Base-by-base conservation (phyloP, 768 basidiomycete genomes). In the Fistulinella prunicolor region DNA sequence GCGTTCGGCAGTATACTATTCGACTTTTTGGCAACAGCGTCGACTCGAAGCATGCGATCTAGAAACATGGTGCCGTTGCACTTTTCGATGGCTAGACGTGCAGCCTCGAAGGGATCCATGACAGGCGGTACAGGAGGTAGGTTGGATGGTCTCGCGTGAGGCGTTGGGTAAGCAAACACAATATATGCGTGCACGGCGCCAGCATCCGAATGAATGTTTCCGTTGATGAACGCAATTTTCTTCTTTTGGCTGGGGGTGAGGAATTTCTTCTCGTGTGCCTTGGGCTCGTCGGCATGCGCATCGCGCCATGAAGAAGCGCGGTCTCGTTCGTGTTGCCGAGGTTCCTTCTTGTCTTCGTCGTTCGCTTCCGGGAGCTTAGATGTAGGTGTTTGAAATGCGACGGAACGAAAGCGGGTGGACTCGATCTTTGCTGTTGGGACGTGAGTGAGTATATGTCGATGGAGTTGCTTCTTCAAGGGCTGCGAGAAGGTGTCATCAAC, bases 221-320 rank as follows among this genome's bases (percentile, higher is more conserved):
- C 84, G 62, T 93, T 89, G 64, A 98, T 96, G 66, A 94, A 96
- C 0, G 93, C 90, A 44, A 97, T 82, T 54, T 85, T 89, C 70
- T 94, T 90, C 74, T 95, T 97, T 68, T 96, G 89, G 42, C 77
- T 78, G 0, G 90, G 78, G 7, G 81, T 89, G 42, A 96, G 78
- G 65, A 80, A 89, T 30, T 73, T 73, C 64, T 91, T 86, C 43
- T 78, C 75, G 46, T 79, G 75, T 12, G 66, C 64, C 51, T 69
- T 70, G 19, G 71, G 67, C 3, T 64, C 74, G 26, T 74, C 79
- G 16, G 72, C 63, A 14, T 74, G 75, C 56, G 53, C 66, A 19
- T 70, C 72, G 12, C 74, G 70, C 87, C 87, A 85, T 16, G 75
- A 68, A 2, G 80, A 75, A 1, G 81, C 70, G 44, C 84, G 82